Percentiles rank a stretch among this genome's conserved stretches.
These are phyloP conservation scores for Nepenthes gracilis DNA, from an alignment of 148 eudicot species.

Conservation along the genomic window DNA sequence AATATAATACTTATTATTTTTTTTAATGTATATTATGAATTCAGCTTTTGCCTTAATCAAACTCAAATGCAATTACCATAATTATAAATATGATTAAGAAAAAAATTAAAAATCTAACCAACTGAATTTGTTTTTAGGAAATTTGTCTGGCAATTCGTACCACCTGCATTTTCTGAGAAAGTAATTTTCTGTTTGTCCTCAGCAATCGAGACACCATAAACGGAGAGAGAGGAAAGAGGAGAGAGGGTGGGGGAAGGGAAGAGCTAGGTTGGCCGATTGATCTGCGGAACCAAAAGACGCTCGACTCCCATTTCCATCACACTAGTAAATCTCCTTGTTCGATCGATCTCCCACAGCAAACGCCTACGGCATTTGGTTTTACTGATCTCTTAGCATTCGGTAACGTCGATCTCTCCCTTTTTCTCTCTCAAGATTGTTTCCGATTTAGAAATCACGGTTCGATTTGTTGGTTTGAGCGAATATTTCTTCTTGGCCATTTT, in stretches of 20 bases:
- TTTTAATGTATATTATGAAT: no score
- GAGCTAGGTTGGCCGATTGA: background rate
- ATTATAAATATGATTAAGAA: no score
- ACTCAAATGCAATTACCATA: no score
- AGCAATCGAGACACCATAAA: background rate
- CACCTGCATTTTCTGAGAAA: background rate
- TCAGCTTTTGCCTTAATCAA: no score
- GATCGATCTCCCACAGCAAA: background rate
- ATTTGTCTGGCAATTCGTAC: background rate
- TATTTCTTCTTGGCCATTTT: background rate
- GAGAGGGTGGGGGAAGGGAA: no score
- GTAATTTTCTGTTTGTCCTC: background rate
- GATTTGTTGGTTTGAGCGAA: background rate
- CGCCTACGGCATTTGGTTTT: background rate
- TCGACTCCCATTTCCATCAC: background rate
- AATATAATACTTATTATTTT: no score
- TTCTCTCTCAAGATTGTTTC: constrained; percentile 1
- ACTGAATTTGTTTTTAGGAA: background rate
- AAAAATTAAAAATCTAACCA: no score
- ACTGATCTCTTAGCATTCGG: constrained; percentile 9
- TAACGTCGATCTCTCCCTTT: constrained; percentile 10
- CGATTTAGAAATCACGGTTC: background rate
- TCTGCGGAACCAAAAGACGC: background rate
- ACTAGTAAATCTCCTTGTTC: background rate
- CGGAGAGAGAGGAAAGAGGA: constrained; percentile 9